phyloP scores from a whole-genome alignment of 805 yeast species.

The Cyberlindnera maritima region DNA sequence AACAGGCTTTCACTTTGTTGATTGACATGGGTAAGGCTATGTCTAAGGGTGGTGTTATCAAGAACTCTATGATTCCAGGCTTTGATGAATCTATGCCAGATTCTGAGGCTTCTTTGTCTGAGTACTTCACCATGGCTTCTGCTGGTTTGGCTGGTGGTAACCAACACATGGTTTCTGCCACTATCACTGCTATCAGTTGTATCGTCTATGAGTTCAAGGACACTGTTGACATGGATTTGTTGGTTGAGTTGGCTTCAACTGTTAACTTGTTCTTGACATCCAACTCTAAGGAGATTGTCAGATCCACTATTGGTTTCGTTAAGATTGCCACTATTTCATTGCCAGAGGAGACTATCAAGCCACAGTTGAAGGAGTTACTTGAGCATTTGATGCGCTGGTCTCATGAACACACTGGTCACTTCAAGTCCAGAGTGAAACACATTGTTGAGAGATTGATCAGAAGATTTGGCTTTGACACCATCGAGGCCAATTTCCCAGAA shows the following conservation, averaged over 20 bases:
- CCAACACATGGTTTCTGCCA: constrained; percentile 96
- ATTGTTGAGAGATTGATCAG: constrained; percentile 88
- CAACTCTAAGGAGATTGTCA: constrained; percentile 89
- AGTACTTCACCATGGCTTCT: constrained; percentile 87
- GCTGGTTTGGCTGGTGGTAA: constrained; percentile 95
- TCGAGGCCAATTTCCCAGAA: constrained; percentile 84
- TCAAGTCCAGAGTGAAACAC: constrained; percentile 89
- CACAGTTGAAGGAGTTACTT: constrained; percentile 63
- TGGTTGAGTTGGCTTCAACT: constrained; percentile 77
- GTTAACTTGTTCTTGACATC: constrained; percentile 89
- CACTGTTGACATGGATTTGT: constrained; percentile 52
- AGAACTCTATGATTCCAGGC: constrained; percentile 63
- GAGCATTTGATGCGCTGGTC: constrained; percentile 85
- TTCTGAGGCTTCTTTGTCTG: constrained; percentile 65
- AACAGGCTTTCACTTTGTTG: constrained; percentile 69
- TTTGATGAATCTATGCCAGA: constrained; percentile 62
- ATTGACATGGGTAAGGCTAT: constrained; percentile 79
- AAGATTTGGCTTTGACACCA: constrained; percentile 84
- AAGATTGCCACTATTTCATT: constrained; percentile 83
- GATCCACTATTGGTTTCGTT: constrained; percentile 90
- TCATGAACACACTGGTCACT: constrained; percentile 93
- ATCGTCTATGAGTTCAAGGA: constrained; percentile 82
- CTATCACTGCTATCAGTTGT: constrained; percentile 86
- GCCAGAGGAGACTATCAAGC: constrained; percentile 71
- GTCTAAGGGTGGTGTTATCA: constrained; percentile 62